phyloP scores from a whole-genome alignment of 495 filamentous ascomycete species.

The Aspergillus sclerotioniger region DNA sequence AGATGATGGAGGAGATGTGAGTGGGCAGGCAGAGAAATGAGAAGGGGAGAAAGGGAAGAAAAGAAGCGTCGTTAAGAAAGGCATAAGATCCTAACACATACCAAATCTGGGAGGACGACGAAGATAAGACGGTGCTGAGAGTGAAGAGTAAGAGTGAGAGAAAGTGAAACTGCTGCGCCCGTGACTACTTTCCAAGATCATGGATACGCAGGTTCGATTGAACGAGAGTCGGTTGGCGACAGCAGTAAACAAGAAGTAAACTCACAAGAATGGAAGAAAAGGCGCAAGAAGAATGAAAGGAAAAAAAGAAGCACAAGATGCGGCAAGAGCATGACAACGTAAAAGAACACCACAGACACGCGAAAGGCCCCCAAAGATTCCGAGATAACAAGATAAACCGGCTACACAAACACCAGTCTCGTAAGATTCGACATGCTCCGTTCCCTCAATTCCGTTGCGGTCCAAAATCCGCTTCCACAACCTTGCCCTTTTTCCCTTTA shows the following conservation, averaged over 20 bases:
- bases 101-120: neutral
- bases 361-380: conserved; percentile 41
- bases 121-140: too few species aligned
- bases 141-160: neutral
- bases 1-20: neutral
- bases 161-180: conserved; percentile 22
- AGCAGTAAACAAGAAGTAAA: conserved; percentile 21
- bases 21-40: neutral
- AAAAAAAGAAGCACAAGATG: conserved; percentile 20
- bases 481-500: conserved; percentile 85
- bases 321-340: conserved; percentile 19
- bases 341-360: conserved; percentile 28
- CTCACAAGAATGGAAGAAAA: conserved; percentile 18
- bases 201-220: conserved; percentile 20
- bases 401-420: conserved; percentile 46
- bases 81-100: conserved; percentile 9
- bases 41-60: neutral
- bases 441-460: conserved; percentile 51
- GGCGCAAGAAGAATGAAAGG: conserved; percentile 17
- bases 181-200: conserved; percentile 26
- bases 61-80: conserved; percentile 4
- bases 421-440: conserved; percentile 42
- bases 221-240: conserved; percentile 14
- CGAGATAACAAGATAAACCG: conserved; percentile 40
- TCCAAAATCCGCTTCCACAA: conserved; percentile 62